Evolutionary conservation across 768 basidiomycete genomes (phyloP).

Genomic region (Mrakia hoshinonis): DNA sequence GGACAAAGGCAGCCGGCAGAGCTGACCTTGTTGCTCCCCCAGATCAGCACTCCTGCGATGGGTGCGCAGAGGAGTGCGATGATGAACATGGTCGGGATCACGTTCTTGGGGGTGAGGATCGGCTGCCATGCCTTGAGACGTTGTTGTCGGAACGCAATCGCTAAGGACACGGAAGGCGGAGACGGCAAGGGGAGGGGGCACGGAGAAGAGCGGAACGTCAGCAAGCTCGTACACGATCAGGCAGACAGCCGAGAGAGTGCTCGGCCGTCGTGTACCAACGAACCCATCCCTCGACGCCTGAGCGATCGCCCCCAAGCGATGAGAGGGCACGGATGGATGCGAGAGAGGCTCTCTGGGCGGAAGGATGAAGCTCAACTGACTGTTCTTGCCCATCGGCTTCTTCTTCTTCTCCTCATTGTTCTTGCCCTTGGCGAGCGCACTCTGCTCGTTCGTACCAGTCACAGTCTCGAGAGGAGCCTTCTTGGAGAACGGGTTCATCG

Average conservation of each 20-base stretch:
- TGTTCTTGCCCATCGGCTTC: conserved; percentile 30
- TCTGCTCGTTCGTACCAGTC: conserved; percentile 19
- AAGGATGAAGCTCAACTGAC: conserved; percentile 36
- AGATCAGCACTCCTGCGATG: conserved; percentile 87
- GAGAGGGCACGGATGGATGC: too few species aligned
- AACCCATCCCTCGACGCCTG: neutral
- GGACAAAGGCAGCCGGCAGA: neutral
- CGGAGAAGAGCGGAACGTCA: neutral
- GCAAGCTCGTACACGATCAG: neutral
- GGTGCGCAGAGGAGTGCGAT: conserved; percentile 91
- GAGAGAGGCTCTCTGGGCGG: neutral
- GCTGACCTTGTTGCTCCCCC: conserved; percentile 65
- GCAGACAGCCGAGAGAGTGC: neutral
- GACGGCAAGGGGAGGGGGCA: neutral
- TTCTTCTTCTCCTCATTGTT: conserved; percentile 39
- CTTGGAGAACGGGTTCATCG: too few species aligned
- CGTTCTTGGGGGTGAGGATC: conserved; percentile 93
- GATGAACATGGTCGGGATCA: conserved; percentile 90
- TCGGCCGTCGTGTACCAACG: neutral
- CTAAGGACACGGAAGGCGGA: conserved; percentile 44
- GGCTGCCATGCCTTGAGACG: conserved; percentile 99
- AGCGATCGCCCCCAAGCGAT: neutral
- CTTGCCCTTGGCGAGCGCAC: conserved; percentile 39
- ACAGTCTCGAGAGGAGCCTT: too few species aligned
- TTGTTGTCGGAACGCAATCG: conserved; percentile 98